A percentile compares a stretch with the other conserved stretches of the same genome.
Conservation (phyloP, 345 rosid genomes). For the Eucalyptus regnans region DNA sequence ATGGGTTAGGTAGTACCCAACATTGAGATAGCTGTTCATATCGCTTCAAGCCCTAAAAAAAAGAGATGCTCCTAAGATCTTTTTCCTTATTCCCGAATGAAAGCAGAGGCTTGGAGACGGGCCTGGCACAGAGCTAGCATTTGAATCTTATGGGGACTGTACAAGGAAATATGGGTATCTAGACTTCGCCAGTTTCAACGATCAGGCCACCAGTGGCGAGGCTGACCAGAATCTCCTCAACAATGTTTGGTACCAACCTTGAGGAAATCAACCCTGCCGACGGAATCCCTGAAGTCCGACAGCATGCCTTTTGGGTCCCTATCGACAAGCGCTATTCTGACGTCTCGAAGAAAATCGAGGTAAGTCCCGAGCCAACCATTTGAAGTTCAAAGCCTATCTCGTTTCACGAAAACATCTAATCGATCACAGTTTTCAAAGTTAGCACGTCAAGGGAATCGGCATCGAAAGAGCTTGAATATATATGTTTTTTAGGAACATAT, state of each 20-base stretch:
- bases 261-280: conserved; percentile 52
- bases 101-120: conserved; percentile 52
- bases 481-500: not conserved
- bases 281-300: conserved; percentile 51
- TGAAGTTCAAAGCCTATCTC: not conserved
- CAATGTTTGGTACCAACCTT: conserved; percentile 57
- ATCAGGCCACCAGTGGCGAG: not conserved
- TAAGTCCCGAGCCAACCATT: not conserved
- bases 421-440: not conserved
- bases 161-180: conserved; percentile 47
- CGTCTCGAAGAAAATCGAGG: conserved; percentile 31
- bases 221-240: conserved; percentile 32
- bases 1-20: not conserved
- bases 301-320: conserved; percentile 54
- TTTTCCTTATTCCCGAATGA: not conserved
- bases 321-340: conserved; percentile 28
- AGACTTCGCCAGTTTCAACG: conserved; percentile 13
- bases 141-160: conserved; percentile 55
- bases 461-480: not conserved
- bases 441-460: not conserved
- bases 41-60: not conserved
- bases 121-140: conserved; percentile 22
- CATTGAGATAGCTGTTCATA: not conserved
- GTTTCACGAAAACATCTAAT: not conserved
- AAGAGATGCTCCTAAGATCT: not conserved